Evolutionary conservation across 345 rosid species (phyloP).

Genomic region (Euphorbia pulcherrima): DNA sequence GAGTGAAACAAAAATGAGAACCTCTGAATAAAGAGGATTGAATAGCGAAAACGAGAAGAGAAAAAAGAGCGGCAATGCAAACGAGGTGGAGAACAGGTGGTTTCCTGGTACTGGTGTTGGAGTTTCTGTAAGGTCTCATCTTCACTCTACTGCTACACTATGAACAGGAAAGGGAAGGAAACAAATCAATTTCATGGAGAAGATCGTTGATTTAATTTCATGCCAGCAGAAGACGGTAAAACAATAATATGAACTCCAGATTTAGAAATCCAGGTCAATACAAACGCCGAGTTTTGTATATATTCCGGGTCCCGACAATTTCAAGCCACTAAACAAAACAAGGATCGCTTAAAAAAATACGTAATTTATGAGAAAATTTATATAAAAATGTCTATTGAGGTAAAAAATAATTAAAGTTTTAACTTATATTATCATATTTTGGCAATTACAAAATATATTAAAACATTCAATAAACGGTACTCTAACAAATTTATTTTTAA

Average conservation of each 20-base stretch:
- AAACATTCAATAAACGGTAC: too few species aligned
- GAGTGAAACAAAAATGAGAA: slow-evolving; percentile 5
- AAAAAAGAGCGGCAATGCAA: slow-evolving; percentile 50
- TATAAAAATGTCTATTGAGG: too few species aligned
- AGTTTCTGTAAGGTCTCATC: slow-evolving; percentile 20
- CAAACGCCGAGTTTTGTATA: too few species aligned
- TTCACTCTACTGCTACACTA: not conserved
- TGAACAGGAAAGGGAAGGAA: not conserved
- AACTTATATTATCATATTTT: too few species aligned
- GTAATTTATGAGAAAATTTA: too few species aligned
- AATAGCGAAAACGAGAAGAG: slow-evolving; percentile 51
- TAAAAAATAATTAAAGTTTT: too few species aligned
- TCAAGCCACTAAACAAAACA: too few species aligned
- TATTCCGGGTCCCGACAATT: too few species aligned
- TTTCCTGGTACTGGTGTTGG: slow-evolving; percentile 27
- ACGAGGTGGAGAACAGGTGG: slow-evolving; percentile 50
- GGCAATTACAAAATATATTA: too few species aligned
- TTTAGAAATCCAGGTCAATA: too few species aligned
- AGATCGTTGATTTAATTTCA: not conserved
- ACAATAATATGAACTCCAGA: not conserved
- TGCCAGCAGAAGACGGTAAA: not conserved
- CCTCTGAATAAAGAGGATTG: slow-evolving; percentile 76
- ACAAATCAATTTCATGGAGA: not conserved
- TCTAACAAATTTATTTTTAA: too few species aligned
- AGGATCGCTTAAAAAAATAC: too few species aligned